Evolutionary conservation across 257 asterid species (phyloP), one percentile per base, ranked within the genome.

Genomic region (Fraxinus excelsior): DNA sequence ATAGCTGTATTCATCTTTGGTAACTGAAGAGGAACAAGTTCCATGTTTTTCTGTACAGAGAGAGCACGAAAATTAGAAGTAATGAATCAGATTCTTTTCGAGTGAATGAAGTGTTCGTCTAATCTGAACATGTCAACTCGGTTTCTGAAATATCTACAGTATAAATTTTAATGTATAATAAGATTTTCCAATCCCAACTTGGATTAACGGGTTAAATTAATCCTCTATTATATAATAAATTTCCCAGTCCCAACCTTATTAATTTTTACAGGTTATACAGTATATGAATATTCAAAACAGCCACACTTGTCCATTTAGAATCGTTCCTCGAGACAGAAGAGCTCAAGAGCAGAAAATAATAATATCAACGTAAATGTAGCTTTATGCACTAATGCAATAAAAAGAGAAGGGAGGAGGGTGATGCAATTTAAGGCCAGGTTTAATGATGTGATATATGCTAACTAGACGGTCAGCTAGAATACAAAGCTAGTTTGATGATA

Each of bases 1-100:
- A 86, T 90, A 96, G 31, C 44, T 85, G 84, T 91, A 90, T 82
- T 96, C 99, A 73, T 93, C 96, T 76, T 87, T 88, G 32, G 89
- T 78, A 76, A 88, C 92, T 68, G 95, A 74, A 78, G 89, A 85
- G 38, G 91, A 80, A 82, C 98, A 96, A 44, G 99, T 96, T 85
- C 99, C 99, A 74, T 96, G 98, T 73, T 93, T 96, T 86, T 96
- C 99, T 93, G 88, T 73, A 79, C 42, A 67, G 74, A 74, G 82
- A 53, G 35, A n/a, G 73, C 74, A 72, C 25, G 23, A 73, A 78
- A 51, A 69, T 70, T 42, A 80, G 25, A 74, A 71, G 65, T 62
- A 11, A 62, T 12, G 8, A 26, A 62, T 82, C 73, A 85, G 80
- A 60, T 34, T 51, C 58, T 72, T 44, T 60, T 26, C 51, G 74